Conservation (phyloP, 257 asterid species). For the Primulina huaijiensis region DNA sequence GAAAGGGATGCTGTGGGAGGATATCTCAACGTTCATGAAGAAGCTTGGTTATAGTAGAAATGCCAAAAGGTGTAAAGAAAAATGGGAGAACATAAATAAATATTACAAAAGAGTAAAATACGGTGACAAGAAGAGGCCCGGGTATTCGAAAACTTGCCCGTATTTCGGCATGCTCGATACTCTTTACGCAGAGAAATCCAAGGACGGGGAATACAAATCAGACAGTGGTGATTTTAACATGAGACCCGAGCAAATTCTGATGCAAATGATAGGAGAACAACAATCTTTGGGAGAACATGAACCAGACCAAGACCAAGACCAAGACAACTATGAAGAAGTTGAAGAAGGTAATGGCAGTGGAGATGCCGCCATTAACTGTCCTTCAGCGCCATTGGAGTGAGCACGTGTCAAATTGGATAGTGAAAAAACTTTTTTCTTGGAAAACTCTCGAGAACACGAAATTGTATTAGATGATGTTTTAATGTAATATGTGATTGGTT, state of each 20-base stretch:
- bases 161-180: constrained; percentile 65
- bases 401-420: not conserved
- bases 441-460: not conserved
- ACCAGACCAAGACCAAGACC: no score
- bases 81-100: constrained; percentile 88
- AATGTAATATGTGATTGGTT: not conserved
- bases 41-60: constrained; percentile 59
- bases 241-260: constrained; percentile 57
- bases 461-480: not conserved
- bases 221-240: constrained; percentile 38
- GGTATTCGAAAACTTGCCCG: constrained; percentile 67
- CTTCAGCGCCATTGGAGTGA: not conserved
- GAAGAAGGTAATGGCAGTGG: no score
- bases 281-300: constrained; percentile 3
- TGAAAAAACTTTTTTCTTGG: not conserved
- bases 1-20: constrained; percentile 77
- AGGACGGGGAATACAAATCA: constrained; percentile 30
- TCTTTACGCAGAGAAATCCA: constrained; percentile 49
- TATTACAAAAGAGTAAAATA: constrained; percentile 72
- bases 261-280: constrained; percentile 61
- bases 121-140: constrained; percentile 60
- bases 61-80: constrained; percentile 81
- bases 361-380: no score
- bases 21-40: constrained; percentile 62
- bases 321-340: no score